A percentile compares a stretch with the other conserved stretches of the same genome.
phyloP scores from a whole-genome alignment of 108 stramenopile genomes.

The Asterionellopsis glacialis region DNA sequence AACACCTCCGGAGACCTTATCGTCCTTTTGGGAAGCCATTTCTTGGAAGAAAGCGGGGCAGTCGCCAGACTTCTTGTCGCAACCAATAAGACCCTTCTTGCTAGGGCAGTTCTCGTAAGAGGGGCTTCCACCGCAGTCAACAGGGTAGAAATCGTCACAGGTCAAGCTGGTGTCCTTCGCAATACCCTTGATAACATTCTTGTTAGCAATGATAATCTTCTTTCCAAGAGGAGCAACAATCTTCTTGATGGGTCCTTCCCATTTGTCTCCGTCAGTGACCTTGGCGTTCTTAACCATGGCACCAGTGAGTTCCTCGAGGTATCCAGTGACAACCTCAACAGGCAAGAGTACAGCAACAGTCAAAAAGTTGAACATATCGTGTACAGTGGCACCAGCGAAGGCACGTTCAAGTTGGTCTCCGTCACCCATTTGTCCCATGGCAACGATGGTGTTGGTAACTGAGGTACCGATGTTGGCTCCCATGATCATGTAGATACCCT shows the following conservation, averaged over 20 bases:
- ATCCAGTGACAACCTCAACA: constrained; percentile 58
- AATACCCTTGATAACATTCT: constrained; percentile 64
- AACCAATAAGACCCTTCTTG: constrained; percentile 61
- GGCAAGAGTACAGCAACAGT: constrained; percentile 78
- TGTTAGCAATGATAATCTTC: constrained; percentile 74
- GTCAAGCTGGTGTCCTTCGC: constrained; percentile 34
- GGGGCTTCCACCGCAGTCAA: constrained; percentile 38
- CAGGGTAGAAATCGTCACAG: constrained; percentile 66
- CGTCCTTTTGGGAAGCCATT: constrained; percentile 55
- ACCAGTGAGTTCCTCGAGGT: constrained; percentile 49
- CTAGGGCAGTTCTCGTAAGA: constrained; percentile 38
- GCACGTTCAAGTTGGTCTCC: constrained; percentile 83
- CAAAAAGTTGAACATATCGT: constrained; percentile 90
- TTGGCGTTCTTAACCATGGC: constrained; percentile 52
- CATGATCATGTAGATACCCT: constrained; percentile 88
- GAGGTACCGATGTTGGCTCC: constrained; percentile 87
- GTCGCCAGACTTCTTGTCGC: constrained; percentile 40
- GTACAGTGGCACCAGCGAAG: constrained; percentile 89
- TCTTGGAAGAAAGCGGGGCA: constrained; percentile 81
- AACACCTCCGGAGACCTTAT: constrained; percentile 62
- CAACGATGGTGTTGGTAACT: constrained; percentile 84
- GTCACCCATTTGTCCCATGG: constrained; percentile 84
- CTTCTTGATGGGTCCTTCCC: constrained; percentile 79
- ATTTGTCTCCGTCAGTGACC: constrained; percentile 48
- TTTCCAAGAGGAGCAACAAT: constrained; percentile 65